These are phyloP conservation scores for Apiotrichum akiyoshidainum DNA, from an alignment of 1,284 basidiomycete species.

Conservation along the genomic window DNA sequence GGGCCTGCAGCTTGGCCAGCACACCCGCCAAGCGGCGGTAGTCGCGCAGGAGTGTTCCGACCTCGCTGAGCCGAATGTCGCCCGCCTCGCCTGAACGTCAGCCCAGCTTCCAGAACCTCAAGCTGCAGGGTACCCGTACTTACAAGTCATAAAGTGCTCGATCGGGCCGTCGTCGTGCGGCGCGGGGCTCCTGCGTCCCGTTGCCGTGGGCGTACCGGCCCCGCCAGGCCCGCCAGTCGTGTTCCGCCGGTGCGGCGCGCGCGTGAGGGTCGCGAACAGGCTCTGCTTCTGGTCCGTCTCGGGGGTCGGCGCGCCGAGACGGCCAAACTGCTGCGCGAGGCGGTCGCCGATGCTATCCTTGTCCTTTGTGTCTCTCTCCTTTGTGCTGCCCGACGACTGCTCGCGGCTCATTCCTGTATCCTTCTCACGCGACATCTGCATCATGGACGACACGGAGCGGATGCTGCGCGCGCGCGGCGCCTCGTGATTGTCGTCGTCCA, in stretches of 20 bases:
- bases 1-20: conserved; percentile 20
- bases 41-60: conserved; percentile 68
- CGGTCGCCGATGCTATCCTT: not conserved
- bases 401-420: conserved; percentile 1
- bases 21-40: conserved; percentile 58
- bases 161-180: conserved; percentile 33
- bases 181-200: not conserved
- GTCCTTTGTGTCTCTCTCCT: not conserved
- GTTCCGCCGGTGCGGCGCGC: conserved; percentile 2
- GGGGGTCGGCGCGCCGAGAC: not conserved
- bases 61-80: conserved; percentile 70
- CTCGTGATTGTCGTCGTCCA: conserved; percentile 18
- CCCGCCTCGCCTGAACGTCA: conserved; percentile 57
- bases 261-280: conserved; percentile 12
- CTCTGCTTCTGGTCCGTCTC: not conserved
- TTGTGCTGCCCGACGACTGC: not conserved
- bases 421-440: conserved; percentile 1
- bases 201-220: not conserved
- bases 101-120: not conserved
- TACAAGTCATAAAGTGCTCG: conserved; percentile 48
- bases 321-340: not conserved
- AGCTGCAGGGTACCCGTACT: conserved; percentile 9
- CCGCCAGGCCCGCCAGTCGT: not conserved
- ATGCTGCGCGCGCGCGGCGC: conserved; percentile 14
- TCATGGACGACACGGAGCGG: conserved; percentile 20